Evolutionary conservation across 108 stramenopile genomes (phyloP), one percentile per base, ranked within the genome.

Genomic region (Aureococcus anophagefferens): DNA sequence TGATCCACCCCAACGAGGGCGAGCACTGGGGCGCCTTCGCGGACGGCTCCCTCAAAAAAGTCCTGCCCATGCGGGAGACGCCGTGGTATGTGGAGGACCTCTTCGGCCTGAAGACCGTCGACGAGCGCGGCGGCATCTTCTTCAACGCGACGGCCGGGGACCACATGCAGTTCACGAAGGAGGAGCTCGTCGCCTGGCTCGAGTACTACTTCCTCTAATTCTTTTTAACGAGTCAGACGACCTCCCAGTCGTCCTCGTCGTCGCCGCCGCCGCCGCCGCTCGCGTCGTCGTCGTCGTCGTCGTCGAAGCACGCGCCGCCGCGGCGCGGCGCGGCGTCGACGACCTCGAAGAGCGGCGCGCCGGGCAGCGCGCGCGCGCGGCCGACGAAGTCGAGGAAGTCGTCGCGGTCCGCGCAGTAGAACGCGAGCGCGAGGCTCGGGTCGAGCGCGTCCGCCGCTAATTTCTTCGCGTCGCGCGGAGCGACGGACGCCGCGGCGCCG

Each of bases 1-100:
- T 88, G 77, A 87, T 91, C 46, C 87, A 84, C 85, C 90, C 90
- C 65, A 72, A 73, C 46, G 88, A 89, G 76, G 86, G 88, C 51
- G 90, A 88, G 62, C 85, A 86, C 46, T 91, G 87, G 82, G 88
- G 86, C 16, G 82, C 80, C 44, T 85, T 86, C 11, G 83, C 88
- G 70, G 74, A 82, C 29, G 46, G 74, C 5, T 76, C 82, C 74
- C 86, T 85, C 5, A 86, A 85, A 67, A 46, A 68, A 11, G 67
- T 89, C 29, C 69, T 88, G 65, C 77, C 76, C 40, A 77, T 74
- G 74, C 85, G 84, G 32, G 77, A 89, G 63, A 89, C 88, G 40
- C 72, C 79, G 64, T 87, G 86, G 85, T 91, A 89, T 74, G 35
- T 35, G 9, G 44, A 80, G 51, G 87, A 91, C 76, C 70, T 77